Conservation (phyloP, 2,329 filamentous ascomycete species). For the Juglanconis oblonga region DNA sequence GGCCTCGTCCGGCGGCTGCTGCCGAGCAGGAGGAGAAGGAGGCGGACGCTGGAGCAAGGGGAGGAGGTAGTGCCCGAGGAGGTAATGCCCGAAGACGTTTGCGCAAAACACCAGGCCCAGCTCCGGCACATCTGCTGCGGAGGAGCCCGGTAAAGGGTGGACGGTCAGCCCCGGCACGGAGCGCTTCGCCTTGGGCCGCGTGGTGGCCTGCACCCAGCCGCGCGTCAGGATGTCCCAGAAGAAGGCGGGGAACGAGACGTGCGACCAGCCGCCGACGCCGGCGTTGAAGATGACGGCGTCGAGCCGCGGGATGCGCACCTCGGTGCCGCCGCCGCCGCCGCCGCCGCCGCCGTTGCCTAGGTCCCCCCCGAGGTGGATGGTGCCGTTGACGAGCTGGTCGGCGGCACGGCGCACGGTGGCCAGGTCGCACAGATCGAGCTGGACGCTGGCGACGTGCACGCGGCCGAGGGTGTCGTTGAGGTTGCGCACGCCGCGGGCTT, state of each 20-base stretch:
- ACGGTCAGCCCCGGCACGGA: constrained; percentile 47
- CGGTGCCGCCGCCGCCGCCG: constrained; percentile 7
- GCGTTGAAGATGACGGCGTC: constrained; percentile 84
- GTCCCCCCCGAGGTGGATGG: constrained; percentile 38
- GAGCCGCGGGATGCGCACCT: constrained; percentile 62
- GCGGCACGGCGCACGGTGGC: constrained; percentile 48
- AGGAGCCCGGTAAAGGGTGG: constrained; percentile 42
- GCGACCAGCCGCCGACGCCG: constrained; percentile 81
- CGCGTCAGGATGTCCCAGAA: constrained; percentile 50
- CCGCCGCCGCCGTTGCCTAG: too few species aligned
- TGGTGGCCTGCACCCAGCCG: constrained; percentile 65
- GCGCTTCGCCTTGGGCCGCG: constrained; percentile 77
- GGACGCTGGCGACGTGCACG: constrained; percentile 56
- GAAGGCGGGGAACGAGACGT: constrained; percentile 67
- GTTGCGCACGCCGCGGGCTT: constrained; percentile 35
- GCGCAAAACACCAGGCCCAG: constrained; percentile 84
- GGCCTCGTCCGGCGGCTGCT: constrained; percentile 29
- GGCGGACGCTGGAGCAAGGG: constrained; percentile 63
- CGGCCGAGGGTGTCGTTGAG: constrained; percentile 44
- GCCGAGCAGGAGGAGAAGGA: too few species aligned
- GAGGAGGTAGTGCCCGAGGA: constrained; percentile 77
- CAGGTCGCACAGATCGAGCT: constrained; percentile 61
- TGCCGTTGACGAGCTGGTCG: constrained; percentile 41
- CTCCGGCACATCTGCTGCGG: constrained; percentile 18
- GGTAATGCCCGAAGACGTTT: constrained; percentile 93